These are phyloP conservation scores for Bryum argenteum DNA, from an alignment of 225 moss, liverwort and hornwort species.

Conservation along the genomic window DNA sequence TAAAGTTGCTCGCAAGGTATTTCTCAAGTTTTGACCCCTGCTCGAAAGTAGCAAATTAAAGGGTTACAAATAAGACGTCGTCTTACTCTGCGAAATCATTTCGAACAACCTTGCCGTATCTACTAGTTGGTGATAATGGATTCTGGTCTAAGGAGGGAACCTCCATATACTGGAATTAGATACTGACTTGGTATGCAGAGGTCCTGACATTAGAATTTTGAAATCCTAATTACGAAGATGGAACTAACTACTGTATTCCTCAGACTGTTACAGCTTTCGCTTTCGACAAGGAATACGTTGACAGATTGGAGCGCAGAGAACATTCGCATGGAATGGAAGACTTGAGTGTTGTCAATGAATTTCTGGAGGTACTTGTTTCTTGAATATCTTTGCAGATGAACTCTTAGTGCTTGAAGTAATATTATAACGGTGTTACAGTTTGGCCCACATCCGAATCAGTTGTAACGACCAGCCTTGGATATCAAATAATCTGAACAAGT, in stretches of 20 bases:
- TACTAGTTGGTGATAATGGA: background rate
- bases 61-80: background rate
- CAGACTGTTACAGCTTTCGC: conserved; percentile 94
- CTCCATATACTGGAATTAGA: background rate
- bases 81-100: conserved; percentile 13
- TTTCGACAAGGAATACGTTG: conserved; percentile 80
- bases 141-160: conserved; percentile 2
- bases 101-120: conserved; percentile 11
- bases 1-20: conserved; percentile 95
- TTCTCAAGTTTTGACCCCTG: conserved; percentile 16
- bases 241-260: conserved; percentile 29
- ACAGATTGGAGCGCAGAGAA: conserved; percentile 74
- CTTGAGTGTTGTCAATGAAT: conserved; percentile 93
- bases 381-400: conserved; percentile 9
- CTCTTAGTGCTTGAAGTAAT: conserved; percentile 2
- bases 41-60: conserved; percentile 11
- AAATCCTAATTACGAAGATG: conserved; percentile 2
- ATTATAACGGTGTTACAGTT: no score
- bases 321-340: conserved; percentile 79
- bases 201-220: background rate
- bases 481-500: background rate
- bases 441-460: background rate
- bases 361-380: conserved; percentile 67
- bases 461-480: background rate
- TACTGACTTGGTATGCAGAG: conserved; percentile 9